Conservation (phyloP, 2,329 filamentous ascomycete species). For the Fusarium verticillioides region DNA sequence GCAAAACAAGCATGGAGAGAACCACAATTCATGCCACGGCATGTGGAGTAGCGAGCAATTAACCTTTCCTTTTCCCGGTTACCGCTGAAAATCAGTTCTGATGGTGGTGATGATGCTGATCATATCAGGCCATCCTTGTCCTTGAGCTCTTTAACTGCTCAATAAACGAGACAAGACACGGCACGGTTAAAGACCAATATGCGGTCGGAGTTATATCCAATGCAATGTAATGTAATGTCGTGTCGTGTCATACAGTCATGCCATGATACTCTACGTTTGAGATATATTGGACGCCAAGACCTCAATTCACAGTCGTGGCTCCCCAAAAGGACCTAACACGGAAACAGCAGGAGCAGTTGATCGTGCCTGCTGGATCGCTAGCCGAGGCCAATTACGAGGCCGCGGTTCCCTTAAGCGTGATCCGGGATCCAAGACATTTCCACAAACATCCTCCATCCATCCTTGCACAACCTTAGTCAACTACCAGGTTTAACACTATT, state of each 20-base stretch:
- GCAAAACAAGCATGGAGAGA: not conserved
- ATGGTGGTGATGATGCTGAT: not conserved
- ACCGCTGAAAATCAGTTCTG: not conserved
- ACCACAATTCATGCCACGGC: not conserved
- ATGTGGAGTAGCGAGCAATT: not conserved
- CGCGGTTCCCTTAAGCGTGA: constrained; percentile 24
- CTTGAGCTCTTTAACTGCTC: not conserved
- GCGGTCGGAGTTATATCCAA: not conserved
- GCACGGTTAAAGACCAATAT: constrained; percentile 1
- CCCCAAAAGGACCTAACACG: constrained; percentile 20
- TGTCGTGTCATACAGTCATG: not conserved
- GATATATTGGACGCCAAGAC: constrained; percentile 1
- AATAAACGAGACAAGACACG: not conserved
- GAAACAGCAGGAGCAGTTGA: constrained; percentile 35
- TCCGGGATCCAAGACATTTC: constrained; percentile 34
- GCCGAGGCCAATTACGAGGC: constrained; percentile 20
- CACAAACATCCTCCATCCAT: not conserved
- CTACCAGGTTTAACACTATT: not conserved
- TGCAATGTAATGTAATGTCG: not conserved
- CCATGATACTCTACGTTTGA: not conserved
- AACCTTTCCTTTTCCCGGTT: constrained; percentile 2
- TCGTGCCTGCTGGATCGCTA: not conserved
- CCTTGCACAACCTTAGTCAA: not conserved
- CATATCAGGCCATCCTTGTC: constrained; percentile 7
- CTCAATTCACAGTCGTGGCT: not conserved